These are phyloP conservation scores for Cercophora samala DNA, from an alignment of 495 filamentous ascomycete genomes.

Conservation along the genomic window DNA sequence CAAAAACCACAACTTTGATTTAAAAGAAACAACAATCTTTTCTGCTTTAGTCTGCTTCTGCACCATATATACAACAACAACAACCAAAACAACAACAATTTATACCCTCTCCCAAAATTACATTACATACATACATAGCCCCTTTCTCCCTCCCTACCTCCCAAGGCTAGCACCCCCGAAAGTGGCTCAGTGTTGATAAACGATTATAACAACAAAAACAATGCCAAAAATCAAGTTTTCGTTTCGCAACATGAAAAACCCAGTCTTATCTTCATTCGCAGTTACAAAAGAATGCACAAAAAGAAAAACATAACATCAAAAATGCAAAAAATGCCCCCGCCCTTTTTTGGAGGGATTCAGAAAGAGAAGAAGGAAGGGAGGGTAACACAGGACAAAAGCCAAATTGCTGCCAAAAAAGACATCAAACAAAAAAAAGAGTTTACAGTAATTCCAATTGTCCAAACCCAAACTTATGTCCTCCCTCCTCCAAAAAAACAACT, in stretches of 20 bases:
- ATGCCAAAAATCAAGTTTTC: neutral
- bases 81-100: neutral
- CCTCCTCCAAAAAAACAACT: neutral
- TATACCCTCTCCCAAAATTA: neutral
- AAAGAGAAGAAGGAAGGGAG: conserved; percentile 13
- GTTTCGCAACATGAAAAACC: neutral
- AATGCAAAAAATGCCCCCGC: neutral
- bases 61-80: neutral
- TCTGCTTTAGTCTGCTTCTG: neutral
- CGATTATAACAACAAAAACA: neutral
- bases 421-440: neutral
- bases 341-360: neutral
- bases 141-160: too few species aligned
- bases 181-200: too few species aligned
- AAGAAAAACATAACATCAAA: neutral
- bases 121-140: neutral
- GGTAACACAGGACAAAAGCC: neutral
- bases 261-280: neutral
- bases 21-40: neutral
- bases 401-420: neutral
- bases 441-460: neutral
- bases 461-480: conserved; percentile 1
- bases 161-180: too few species aligned
- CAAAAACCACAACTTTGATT: neutral
- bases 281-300: neutral